Base-by-base conservation (phyloP, 352 stramenopile species). In the Blastocystis sp. region DNA sequence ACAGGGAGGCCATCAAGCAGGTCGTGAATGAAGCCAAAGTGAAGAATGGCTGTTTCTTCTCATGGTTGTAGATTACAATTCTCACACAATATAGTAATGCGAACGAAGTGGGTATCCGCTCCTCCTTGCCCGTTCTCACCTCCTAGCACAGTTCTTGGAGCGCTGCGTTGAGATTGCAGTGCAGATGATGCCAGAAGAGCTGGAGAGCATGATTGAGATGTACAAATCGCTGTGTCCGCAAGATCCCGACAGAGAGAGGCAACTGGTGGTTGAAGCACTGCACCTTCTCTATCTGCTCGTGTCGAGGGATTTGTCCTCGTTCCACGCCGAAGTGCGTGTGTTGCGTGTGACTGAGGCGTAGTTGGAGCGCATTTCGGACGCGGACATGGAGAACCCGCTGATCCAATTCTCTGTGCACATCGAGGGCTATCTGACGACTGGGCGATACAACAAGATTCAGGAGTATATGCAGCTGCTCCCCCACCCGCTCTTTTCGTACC, bases 1-100 rank as follows among this genome's bases (percentile, higher is more conserved):
- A 34, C 28, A 34, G 28, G 28, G 28, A 77, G 34, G 40, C 66
- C 4, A 41, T 77, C 19, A 77, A 59, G 52, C 43, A 53, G 66
- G 45, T 77, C 23, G 34, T 77, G n/a, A 77, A 77, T 77, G 66
- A 77, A 77, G 66, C 60, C 38, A 77, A 77, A 21, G 66, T 60
- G 60, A n/a, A n/a, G 38, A 28, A 60, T 60, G 4, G 34, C 2
- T 9, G n/a, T 38, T 53, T 4, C 19, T 34, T 23, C 4, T 77
- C 53, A 77, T 59, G 5, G 19, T 7, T 59, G 21, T 41, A 77
- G 66, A 28, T 77, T 28, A n/a, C 34, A 1, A 4, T 77, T 10
- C 34, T 77, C n/a, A 77, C 66, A 23, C 23, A 28, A 23, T 23
- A n/a, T 56, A 41, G 21, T 77, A 3, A 28, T 34, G 1, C 60